Evolutionary conservation across 2,329 filamentous ascomycete species (phyloP).

Genomic region (Lachnellula arida): DNA sequence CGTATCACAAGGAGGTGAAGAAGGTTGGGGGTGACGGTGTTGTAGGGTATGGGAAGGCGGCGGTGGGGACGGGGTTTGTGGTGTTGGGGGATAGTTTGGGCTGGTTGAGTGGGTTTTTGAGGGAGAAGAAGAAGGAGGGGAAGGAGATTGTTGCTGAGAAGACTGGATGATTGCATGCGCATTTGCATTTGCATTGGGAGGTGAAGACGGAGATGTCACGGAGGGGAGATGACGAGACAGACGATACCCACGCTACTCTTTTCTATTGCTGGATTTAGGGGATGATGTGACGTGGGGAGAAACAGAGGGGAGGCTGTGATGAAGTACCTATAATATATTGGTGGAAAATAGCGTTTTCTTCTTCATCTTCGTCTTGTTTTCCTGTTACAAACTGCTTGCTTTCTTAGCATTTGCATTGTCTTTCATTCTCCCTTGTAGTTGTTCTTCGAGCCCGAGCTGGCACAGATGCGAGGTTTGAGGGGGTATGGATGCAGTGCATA

Average conservation of each 20-base stretch:
- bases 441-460: too few species aligned
- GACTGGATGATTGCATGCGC: neutral
- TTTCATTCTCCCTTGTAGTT: too few species aligned
- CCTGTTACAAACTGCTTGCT: too few species aligned
- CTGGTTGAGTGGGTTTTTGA: conserved; percentile 55
- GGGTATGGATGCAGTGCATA: too few species aligned
- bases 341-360: too few species aligned
- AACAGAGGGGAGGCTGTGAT: too few species aligned
- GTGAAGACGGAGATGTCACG: too few species aligned
- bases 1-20: conserved; percentile 57
- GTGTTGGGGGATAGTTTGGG: conserved; percentile 60
- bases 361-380: too few species aligned
- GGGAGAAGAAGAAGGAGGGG: conserved; percentile 57
- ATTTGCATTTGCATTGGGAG: neutral
- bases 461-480: too few species aligned
- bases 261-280: neutral
- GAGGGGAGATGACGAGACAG: neutral
- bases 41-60: conserved; percentile 65
- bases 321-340: too few species aligned
- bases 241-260: conserved; percentile 1
- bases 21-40: conserved; percentile 56
- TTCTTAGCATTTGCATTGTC: too few species aligned
- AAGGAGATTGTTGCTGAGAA: conserved; percentile 51
- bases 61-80: conserved; percentile 62
- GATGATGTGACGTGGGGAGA: too few species aligned